Conservation (phyloP, 257 asterid species). For the Solanum peruvianum region DNA sequence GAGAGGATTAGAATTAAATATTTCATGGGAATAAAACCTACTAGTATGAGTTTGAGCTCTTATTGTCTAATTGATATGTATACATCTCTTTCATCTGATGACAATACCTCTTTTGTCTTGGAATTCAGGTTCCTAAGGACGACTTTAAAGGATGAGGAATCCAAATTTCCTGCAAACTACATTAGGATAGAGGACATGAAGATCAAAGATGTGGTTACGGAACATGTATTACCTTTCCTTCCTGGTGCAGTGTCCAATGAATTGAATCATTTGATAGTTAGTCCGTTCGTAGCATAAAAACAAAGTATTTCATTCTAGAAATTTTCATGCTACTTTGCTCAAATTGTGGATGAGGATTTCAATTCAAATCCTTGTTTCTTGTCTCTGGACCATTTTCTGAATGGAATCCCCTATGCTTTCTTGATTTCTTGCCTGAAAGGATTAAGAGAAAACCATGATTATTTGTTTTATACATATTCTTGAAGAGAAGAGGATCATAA, state of each 20-base stretch:
- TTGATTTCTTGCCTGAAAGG: slow-evolving; percentile 7
- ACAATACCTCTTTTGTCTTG: not conserved
- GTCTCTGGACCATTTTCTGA: not conserved
- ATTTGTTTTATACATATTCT: no score
- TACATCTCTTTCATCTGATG: not conserved
- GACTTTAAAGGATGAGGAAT: not conserved
- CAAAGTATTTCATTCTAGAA: slow-evolving; percentile 26
- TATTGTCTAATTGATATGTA: not conserved
- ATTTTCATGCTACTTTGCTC: slow-evolving; percentile 30
- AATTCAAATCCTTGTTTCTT: not conserved
- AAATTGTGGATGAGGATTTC: not conserved
- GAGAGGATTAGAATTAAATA: no score
- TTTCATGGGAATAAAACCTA: not conserved
- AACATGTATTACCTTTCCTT: slow-evolving; percentile 21
- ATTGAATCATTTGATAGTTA: slow-evolving; percentile 22
- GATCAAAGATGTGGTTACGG: slow-evolving; percentile 11
- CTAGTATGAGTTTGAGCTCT: not conserved
- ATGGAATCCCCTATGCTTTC: slow-evolving; percentile 19
- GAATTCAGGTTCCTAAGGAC: not conserved
- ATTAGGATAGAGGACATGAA: no score
- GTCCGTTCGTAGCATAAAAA: slow-evolving; percentile 14
- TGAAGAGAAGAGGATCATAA: no score
- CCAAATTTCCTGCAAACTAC: not conserved
- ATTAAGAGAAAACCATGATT: not conserved
- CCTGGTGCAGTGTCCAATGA: slow-evolving; percentile 36